Evolutionary conservation across 2,329 filamentous ascomycete genomes (phyloP).

Genomic region (Clonostachys byssicola): DNA sequence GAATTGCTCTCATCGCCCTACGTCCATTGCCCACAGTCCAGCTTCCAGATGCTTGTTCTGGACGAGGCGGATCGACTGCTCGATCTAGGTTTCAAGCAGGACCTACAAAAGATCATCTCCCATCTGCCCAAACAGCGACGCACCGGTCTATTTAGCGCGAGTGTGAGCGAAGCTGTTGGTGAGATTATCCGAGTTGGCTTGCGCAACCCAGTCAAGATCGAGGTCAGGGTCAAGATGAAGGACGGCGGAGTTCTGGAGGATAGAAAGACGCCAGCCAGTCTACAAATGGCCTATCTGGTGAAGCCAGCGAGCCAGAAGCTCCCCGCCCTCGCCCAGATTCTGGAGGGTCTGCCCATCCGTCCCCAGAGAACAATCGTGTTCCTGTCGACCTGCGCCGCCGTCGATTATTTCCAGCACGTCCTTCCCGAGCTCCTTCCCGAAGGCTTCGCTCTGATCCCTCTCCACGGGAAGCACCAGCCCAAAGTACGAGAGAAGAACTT

Average conservation of each 20-base stretch:
- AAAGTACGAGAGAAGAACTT: conserved; percentile 90
- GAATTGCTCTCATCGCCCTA: conserved; percentile 83
- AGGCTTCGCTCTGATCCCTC: conserved; percentile 66
- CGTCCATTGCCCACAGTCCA: conserved; percentile 82
- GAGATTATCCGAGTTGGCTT: conserved; percentile 90
- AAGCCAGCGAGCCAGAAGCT: conserved; percentile 77
- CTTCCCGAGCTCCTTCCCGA: conserved; percentile 68
- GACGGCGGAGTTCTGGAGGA: conserved; percentile 67
- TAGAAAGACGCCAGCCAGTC: conserved; percentile 81
- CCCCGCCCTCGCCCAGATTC: conserved; percentile 65
- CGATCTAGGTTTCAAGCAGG: conserved; percentile 90
- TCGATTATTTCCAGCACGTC: conserved; percentile 88
- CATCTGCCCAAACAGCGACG: conserved; percentile 87
- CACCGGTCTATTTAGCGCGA: conserved; percentile 92
- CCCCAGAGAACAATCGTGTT: conserved; percentile 89
- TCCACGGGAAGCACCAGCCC: conserved; percentile 89
- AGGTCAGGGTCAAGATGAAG: conserved; percentile 81
- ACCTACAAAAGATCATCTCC: conserved; percentile 79
- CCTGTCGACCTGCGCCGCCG: conserved; percentile 87
- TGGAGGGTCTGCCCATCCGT: conserved; percentile 64
- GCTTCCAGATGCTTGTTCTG: conserved; percentile 87
- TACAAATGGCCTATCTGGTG: conserved; percentile 85
- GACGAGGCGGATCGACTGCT: conserved; percentile 93
- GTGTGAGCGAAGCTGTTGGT: conserved; percentile 90
- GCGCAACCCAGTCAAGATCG: conserved; percentile 90